phyloP scores from a whole-genome alignment of 1,284 basidiomycete species.

The Puccinia horiana region DNA sequence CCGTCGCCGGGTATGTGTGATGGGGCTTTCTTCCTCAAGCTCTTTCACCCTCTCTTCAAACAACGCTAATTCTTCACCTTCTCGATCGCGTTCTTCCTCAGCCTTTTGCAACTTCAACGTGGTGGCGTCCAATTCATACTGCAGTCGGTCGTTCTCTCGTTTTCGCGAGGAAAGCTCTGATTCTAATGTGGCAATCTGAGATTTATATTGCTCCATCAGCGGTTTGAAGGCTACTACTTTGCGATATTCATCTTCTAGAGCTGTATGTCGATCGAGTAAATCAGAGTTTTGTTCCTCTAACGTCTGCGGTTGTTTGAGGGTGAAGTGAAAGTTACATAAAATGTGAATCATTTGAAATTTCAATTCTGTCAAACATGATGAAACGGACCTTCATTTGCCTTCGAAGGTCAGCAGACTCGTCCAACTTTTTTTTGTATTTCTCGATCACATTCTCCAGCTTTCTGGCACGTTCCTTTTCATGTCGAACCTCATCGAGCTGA shows the following conservation, averaged over 20 bases:
- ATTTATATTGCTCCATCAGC: slow-evolving; percentile 88
- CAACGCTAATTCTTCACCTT: slow-evolving; percentile 55
- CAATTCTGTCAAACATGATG: background rate
- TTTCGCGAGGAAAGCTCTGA: slow-evolving; percentile 67
- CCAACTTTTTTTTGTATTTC: slow-evolving; percentile 97
- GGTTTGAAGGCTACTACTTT: slow-evolving; percentile 83
- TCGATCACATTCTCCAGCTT: slow-evolving; percentile 97
- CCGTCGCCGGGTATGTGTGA: slow-evolving; percentile 21
- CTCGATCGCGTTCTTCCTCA: slow-evolving; percentile 46
- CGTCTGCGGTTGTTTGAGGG: slow-evolving; percentile 62
- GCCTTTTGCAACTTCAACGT: slow-evolving; percentile 67
- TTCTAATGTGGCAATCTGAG: slow-evolving; percentile 79
- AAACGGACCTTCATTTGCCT: slow-evolving; percentile 74
- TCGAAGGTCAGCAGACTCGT: slow-evolving; percentile 84
- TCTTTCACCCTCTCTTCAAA: slow-evolving; percentile 44
- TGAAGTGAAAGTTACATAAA: background rate
- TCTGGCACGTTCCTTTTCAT: slow-evolving; percentile 83
- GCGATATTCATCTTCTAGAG: slow-evolving; percentile 83
- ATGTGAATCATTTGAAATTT: background rate
- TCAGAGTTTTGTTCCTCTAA: slow-evolving; percentile 89
- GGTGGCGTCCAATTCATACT: slow-evolving; percentile 74
- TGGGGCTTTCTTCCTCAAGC: slow-evolving; percentile 44
- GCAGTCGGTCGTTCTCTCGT: slow-evolving; percentile 72
- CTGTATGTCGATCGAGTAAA: slow-evolving; percentile 84
- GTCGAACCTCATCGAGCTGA: slow-evolving; percentile 83